Evolutionary conservation across 257 asterid genomes (phyloP).

Genomic region (Datura wrightii): DNA sequence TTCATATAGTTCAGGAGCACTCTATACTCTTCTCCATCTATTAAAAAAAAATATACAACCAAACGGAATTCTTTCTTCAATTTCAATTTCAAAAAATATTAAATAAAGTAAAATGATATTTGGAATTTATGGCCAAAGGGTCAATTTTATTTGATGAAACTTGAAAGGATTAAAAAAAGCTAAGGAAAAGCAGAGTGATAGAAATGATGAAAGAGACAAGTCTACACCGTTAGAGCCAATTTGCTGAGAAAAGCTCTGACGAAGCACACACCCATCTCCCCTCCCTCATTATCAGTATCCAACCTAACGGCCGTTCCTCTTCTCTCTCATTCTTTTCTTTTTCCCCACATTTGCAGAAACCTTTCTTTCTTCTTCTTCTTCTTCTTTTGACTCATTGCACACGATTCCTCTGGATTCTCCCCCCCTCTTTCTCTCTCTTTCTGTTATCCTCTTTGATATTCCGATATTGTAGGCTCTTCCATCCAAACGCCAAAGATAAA

Average conservation of each 20-base stretch:
- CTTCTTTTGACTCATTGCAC: background rate
- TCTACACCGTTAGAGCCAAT: background rate
- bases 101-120: no score
- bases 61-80: no score
- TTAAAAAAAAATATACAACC: no score
- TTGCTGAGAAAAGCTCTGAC: background rate
- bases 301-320: no score
- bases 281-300: background rate
- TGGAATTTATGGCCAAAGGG: no score
- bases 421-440: background rate
- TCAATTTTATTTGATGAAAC: no score
- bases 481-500: background rate
- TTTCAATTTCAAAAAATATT: no score
- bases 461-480: background rate
- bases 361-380: no score
- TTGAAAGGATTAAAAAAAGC: no score
- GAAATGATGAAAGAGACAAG: background rate
- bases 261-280: background rate
- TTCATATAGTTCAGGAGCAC: no score
- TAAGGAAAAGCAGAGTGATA: background rate
- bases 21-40: no score
- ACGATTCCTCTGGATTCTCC: background rate
- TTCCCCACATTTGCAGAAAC: conserved; percentile 17
- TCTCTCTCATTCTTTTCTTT: background rate
- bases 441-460: background rate